Evolutionary conservation across 1,139 yeast genomes (phyloP).

Genomic region (Saccharomyces hybrid): DNA sequence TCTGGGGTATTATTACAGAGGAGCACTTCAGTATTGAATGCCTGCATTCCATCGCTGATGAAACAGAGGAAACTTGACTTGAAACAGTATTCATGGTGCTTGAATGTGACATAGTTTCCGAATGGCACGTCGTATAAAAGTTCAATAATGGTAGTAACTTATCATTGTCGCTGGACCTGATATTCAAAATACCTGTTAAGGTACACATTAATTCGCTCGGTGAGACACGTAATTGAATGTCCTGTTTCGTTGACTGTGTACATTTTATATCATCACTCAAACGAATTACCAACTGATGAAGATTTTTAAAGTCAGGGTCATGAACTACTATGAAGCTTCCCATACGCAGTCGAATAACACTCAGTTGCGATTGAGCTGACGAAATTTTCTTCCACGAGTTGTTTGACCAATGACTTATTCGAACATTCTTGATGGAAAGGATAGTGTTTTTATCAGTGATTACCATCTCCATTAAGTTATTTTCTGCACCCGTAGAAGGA

Average conservation of each 20-base stretch:
- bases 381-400: neutral
- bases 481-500: neutral
- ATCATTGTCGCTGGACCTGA: neutral
- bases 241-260: slow-evolving; percentile 29
- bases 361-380: neutral
- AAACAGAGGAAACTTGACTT: neutral
- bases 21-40: neutral
- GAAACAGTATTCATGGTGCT: neutral
- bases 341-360: neutral
- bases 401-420: neutral
- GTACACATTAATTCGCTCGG: neutral
- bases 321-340: neutral
- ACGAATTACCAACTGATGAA: slow-evolving; percentile 12
- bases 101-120: neutral
- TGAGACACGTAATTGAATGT: slow-evolving; percentile 28
- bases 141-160: neutral
- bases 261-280: slow-evolving; percentile 18
- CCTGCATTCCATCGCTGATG: neutral
- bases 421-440: neutral
- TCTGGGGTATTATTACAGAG: neutral
- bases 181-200: neutral
- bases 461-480: neutral
- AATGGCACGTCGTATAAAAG: neutral
- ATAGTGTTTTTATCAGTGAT: neutral
- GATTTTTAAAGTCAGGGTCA: neutral